Percentiles rank a stretch among this genome's conserved stretches.
phyloP scores from a whole-genome alignment of 192 early-diverging fungal species.

The Coemansia sp. region DNA sequence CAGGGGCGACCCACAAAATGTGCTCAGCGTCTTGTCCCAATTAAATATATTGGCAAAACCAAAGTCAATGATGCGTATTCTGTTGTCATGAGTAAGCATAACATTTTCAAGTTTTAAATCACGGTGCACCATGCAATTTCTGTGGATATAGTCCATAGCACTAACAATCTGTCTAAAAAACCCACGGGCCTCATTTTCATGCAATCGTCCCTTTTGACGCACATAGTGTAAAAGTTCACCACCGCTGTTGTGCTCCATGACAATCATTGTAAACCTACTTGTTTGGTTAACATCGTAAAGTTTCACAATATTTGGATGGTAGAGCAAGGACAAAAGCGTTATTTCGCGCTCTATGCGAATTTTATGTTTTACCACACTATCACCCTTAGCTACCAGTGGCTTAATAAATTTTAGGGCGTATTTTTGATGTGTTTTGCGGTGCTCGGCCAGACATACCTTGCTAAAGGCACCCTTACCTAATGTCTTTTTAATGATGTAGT shows the following conservation, averaged over 20 bases:
- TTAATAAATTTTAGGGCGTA: constrained; percentile 66
- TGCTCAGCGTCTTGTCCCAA: constrained; percentile 49
- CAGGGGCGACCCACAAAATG: constrained; percentile 63
- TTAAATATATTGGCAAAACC: constrained; percentile 73
- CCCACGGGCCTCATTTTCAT: constrained; percentile 75
- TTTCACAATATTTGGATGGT: constrained; percentile 87
- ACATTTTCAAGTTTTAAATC: constrained; percentile 89
- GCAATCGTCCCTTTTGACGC: constrained; percentile 67
- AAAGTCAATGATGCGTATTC: constrained; percentile 86
- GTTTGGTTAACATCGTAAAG: constrained; percentile 80
- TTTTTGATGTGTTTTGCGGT: constrained; percentile 43
- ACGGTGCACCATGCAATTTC: constrained; percentile 66
- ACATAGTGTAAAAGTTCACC: constrained; percentile 85
- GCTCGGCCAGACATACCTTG: constrained; percentile 45
- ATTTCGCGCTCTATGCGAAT: constrained; percentile 77
- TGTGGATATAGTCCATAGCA: constrained; percentile 67
- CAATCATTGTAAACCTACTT: constrained; percentile 71
- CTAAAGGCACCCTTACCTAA: constrained; percentile 50
- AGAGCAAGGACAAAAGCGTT: constrained; percentile 72
- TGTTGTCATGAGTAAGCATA: constrained; percentile 65
- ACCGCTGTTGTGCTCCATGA: constrained; percentile 83
- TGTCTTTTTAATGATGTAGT: constrained; percentile 35
- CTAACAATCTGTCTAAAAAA: constrained; percentile 81
- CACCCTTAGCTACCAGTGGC: constrained; percentile 45
- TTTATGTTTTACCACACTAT: constrained; percentile 61